phyloP scores from a whole-genome alignment of 495 filamentous ascomycete genomes.

The Monascus purpureus region DNA sequence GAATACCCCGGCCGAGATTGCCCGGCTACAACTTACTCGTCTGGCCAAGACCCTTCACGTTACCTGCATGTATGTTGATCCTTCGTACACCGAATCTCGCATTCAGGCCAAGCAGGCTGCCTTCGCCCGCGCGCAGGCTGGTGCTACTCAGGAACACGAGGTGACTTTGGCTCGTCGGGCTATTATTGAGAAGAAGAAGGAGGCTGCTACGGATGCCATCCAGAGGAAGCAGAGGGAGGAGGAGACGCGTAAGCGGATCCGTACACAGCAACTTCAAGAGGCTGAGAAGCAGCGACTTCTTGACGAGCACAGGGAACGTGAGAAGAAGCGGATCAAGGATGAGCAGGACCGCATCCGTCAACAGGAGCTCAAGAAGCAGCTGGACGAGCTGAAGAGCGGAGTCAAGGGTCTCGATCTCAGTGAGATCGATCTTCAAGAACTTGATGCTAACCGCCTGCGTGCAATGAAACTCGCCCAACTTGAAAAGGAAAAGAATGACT shows the following conservation, averaged over 20 bases:
- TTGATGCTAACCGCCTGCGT: constrained; percentile 80
- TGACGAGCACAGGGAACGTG: constrained; percentile 82
- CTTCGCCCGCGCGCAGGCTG: constrained; percentile 63
- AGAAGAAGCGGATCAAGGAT: constrained; percentile 73
- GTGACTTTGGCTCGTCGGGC: constrained; percentile 80
- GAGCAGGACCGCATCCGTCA: constrained; percentile 86
- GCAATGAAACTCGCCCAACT: constrained; percentile 89
- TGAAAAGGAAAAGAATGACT: constrained; percentile 92
- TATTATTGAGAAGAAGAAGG: constrained; percentile 92
- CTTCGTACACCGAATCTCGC: constrained; percentile 66
- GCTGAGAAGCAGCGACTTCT: constrained; percentile 76
- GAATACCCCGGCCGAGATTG: constrained; percentile 95
- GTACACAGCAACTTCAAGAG: constrained; percentile 72
- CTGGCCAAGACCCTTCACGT: constrained; percentile 83
- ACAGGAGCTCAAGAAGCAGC: constrained; percentile 88
- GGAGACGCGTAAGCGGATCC: constrained; percentile 66
- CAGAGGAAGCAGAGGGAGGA: constrained; percentile 86
- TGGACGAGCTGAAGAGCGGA: constrained; percentile 86
- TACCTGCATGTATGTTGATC: constrained; percentile 90
- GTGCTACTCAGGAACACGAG: constrained; percentile 80
- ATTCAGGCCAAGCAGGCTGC: constrained; percentile 67
- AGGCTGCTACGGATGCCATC: constrained; percentile 70
- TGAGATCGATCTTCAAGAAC: constrained; percentile 64
- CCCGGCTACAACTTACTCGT: constrained; percentile 83
- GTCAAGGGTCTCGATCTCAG: constrained; percentile 66